Percentiles rank a stretch among this genome's conserved stretches.
phyloP scores from a whole-genome alignment of 345 rosid genomes.

The Cardamine resedifolia region DNA sequence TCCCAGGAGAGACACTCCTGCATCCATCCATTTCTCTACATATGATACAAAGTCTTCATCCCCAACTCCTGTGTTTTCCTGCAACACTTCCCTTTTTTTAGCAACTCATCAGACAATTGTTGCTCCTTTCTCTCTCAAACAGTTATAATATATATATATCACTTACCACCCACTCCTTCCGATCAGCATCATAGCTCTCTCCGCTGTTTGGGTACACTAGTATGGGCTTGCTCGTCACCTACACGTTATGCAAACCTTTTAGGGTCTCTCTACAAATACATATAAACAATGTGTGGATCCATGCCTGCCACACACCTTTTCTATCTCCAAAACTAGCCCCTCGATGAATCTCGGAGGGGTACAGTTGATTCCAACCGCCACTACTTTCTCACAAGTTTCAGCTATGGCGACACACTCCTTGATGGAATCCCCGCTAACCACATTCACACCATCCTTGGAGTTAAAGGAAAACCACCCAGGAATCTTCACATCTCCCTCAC shows the following conservation, averaged over 20 bases:
- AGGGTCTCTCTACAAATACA: neutral
- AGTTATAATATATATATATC: neutral
- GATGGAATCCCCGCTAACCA: slow-evolving; percentile 77
- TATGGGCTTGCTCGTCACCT: slow-evolving; percentile 76
- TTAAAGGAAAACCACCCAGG: slow-evolving; percentile 84
- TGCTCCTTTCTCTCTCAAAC: neutral
- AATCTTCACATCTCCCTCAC: slow-evolving; percentile 57
- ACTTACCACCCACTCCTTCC: slow-evolving; percentile 82
- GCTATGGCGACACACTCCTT: slow-evolving; percentile 61
- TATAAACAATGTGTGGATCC: neutral
- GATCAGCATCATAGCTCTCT: slow-evolving; percentile 61
- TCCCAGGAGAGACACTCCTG: slow-evolving; percentile 67
- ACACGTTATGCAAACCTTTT: slow-evolving; percentile 20
- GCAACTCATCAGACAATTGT: neutral
- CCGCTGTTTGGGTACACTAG: slow-evolving; percentile 80
- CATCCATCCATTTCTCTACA: slow-evolving; percentile 65
- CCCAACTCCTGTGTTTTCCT: slow-evolving; percentile 73
- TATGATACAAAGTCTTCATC: slow-evolving; percentile 72
- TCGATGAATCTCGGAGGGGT: slow-evolving; percentile 82
- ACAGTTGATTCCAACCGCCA: slow-evolving; percentile 83
- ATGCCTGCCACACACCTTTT: slow-evolving; percentile 49
- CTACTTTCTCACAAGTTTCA: slow-evolving; percentile 60
- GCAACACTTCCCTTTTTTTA: slow-evolving; percentile 29
- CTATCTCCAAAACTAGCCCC: slow-evolving; percentile 49
- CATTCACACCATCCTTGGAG: slow-evolving; percentile 73